A percentile compares a stretch with the other conserved stretches of the same genome.
phyloP scores from a whole-genome alignment of 805 yeast genomes.

The Kazachstania taianensis region DNA sequence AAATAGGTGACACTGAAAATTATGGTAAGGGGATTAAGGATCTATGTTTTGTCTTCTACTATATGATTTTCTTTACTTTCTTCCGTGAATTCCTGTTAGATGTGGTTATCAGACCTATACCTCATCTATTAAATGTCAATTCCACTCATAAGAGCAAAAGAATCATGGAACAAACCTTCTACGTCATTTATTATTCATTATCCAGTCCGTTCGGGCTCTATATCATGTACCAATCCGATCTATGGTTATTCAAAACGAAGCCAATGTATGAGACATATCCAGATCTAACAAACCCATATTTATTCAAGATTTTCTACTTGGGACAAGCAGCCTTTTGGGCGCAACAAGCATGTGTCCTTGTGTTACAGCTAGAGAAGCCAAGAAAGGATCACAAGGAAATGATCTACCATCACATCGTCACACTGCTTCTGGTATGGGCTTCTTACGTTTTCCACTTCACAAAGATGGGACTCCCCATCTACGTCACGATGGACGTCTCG shows the following conservation, averaged over 20 bases:
- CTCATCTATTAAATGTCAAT: constrained; percentile 42
- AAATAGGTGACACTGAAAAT: constrained; percentile 44
- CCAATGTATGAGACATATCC: constrained; percentile 77
- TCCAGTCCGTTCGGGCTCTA: constrained; percentile 85
- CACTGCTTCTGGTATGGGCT: constrained; percentile 74
- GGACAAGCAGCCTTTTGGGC: constrained; percentile 97
- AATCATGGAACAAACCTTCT: constrained; percentile 88
- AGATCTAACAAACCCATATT: constrained; percentile 58
- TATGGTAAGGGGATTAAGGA: constrained; percentile 87
- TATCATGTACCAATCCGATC: constrained; percentile 72
- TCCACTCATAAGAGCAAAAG: constrained; percentile 49
- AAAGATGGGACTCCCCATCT: constrained; percentile 87
- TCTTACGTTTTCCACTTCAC: constrained; percentile 93
- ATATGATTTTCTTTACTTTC: constrained; percentile 83
- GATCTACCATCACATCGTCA: constrained; percentile 86
- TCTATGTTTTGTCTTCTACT: constrained; percentile 64
- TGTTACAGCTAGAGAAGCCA: constrained; percentile 84
- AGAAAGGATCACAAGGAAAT: constrained; percentile 88
- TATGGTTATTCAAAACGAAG: constrained; percentile 84
- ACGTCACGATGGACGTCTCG: constrained; percentile 91
- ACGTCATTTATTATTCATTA: constrained; percentile 67
- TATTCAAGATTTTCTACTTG: constrained; percentile 73
- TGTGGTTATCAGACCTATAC: constrained; percentile 62
- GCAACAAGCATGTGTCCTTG: constrained; percentile 80
- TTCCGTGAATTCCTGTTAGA: constrained; percentile 87